phyloP scores from a whole-genome alignment of 345 rosid species.

The Eucalyptus leucophloia region DNA sequence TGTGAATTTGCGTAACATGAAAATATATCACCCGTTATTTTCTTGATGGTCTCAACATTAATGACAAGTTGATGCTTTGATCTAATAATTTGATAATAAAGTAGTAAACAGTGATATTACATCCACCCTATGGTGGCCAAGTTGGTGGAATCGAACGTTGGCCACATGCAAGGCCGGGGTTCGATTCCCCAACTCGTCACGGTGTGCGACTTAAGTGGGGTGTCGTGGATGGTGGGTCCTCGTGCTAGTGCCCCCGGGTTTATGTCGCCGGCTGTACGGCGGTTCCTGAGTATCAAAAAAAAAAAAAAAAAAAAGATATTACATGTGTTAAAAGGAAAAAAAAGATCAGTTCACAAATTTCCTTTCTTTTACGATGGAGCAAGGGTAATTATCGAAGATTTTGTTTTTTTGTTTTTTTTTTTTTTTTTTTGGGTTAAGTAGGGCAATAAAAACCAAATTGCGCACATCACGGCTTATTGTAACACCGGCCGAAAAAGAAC shows the following conservation, averaged over 20 bases:
- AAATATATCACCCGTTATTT: not conserved
- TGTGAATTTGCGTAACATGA: not conserved
- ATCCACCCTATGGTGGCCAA: no score
- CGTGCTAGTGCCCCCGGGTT: no score
- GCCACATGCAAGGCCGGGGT: no score
- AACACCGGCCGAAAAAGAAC: not conserved
- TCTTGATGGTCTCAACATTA: not conserved
- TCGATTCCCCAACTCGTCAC: no score
- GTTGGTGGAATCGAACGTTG: no score
- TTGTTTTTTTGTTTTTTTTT: rapidly evolving
- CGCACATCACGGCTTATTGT: not conserved
- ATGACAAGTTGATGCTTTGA: not conserved
- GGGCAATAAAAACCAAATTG: not conserved
- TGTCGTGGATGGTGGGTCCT: no score
- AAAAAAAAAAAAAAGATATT: no score
- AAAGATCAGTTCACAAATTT: not conserved
- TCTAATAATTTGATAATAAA: not conserved
- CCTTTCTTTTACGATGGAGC: not conserved
- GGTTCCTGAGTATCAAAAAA: no score
- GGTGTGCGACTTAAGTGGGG: no score
- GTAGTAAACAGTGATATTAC: not conserved
- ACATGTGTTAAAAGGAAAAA: not conserved
- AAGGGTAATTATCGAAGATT: not conserved
- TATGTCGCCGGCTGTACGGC: no score
- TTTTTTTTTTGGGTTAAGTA: not conserved